phyloP scores from a whole-genome alignment of 2,329 filamentous ascomycete species.

The Paecilomyces formosus region DNA sequence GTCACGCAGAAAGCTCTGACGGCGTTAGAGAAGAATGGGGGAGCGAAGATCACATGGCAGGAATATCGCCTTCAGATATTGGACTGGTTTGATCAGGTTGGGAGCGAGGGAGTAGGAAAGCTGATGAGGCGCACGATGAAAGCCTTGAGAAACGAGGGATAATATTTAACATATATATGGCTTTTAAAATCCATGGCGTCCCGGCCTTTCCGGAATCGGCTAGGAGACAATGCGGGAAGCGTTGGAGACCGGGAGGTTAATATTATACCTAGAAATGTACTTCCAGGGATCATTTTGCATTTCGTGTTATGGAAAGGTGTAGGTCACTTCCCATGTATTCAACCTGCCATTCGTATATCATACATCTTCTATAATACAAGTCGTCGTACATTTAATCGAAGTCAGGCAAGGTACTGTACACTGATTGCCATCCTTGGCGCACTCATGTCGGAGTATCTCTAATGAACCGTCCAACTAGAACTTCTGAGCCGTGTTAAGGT shows the following conservation, averaged over 20 bases:
- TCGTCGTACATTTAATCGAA: background rate
- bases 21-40: slow-evolving; percentile 57
- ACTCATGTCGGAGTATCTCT: background rate
- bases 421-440: background rate
- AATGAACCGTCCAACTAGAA: slow-evolving; percentile 9
- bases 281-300: background rate
- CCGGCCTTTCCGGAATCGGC: background rate
- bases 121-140: slow-evolving; percentile 79
- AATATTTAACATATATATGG: background rate
- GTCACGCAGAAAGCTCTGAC: slow-evolving; percentile 61
- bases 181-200: background rate
- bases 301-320: background rate
- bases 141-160: slow-evolving; percentile 50
- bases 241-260: no score
- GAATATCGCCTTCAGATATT: slow-evolving; percentile 70
- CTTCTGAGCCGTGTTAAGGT: slow-evolving; percentile 52
- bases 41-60: slow-evolving; percentile 61
- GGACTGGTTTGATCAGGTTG: slow-evolving; percentile 56
- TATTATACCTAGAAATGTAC: no score
- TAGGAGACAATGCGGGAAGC: no score
- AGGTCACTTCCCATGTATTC: background rate
- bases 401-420: background rate
- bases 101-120: slow-evolving; percentile 58
- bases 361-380: background rate
- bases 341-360: background rate